These are phyloP conservation scores for Protomyces inundatus DNA, from an alignment of 1,139 yeast species.

Conservation along the genomic window DNA sequence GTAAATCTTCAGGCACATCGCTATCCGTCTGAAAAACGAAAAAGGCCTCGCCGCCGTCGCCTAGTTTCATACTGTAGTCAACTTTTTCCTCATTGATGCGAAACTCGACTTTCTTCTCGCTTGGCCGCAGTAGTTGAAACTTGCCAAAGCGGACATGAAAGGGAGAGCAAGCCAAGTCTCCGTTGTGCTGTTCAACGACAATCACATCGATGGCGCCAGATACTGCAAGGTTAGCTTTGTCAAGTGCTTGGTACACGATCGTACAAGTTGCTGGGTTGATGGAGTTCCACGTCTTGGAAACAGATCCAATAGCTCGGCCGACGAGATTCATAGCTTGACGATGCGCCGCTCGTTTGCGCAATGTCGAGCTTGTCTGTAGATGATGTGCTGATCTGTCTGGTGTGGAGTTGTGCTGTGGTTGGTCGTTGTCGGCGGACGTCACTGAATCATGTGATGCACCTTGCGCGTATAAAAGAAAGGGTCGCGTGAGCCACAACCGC, in stretches of 20 bases:
- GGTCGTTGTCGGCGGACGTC: too few relatives aligned
- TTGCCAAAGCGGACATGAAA: slow-evolving; percentile 95
- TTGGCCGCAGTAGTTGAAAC: slow-evolving; percentile 87
- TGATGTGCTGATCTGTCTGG: too few relatives aligned
- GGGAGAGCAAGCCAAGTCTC: slow-evolving; percentile 83
- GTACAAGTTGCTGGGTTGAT: slow-evolving; percentile 56
- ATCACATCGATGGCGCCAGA: slow-evolving; percentile 97
- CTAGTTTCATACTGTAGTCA: slow-evolving; percentile 87
- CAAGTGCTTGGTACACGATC: slow-evolving; percentile 35
- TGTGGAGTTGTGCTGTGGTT: too few relatives aligned
- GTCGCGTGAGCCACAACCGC: too few relatives aligned
- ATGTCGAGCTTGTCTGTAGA: too few relatives aligned
- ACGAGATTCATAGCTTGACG: slow-evolving; percentile 9
- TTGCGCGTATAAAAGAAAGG: too few relatives aligned
- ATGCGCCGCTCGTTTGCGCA: too few relatives aligned
- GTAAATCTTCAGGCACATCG: slow-evolving; percentile 66
- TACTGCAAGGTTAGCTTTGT: slow-evolving; percentile 51
- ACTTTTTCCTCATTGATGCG: slow-evolving; percentile 77
- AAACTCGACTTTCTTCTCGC: slow-evolving; percentile 78
- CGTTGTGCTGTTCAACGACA: slow-evolving; percentile 87
- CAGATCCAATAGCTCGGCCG: slow-evolving; percentile 22
- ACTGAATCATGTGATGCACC: too few relatives aligned
- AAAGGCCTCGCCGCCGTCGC: slow-evolving; percentile 97
- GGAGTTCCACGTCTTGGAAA: slow-evolving; percentile 94
- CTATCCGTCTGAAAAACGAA: slow-evolving; percentile 84